phyloP scores from a whole-genome alignment of 2,329 filamentous ascomycete species.

The Colletotrichum noveboracense region DNA sequence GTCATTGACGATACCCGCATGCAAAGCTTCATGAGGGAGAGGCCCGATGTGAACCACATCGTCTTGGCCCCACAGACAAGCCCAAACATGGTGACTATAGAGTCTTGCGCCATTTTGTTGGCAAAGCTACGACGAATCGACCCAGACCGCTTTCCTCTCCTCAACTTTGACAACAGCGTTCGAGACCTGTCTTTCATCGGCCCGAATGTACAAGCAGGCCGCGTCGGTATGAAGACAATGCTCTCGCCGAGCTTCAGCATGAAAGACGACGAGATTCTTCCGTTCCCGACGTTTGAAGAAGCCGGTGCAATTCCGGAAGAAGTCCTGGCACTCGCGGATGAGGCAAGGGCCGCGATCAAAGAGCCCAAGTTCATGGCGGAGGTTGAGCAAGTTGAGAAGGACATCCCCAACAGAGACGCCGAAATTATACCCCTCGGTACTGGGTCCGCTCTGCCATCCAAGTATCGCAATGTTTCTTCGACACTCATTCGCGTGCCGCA shows the following conservation, averaged over 20 bases:
- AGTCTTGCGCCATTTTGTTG: constrained; percentile 69
- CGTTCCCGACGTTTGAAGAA: constrained; percentile 40
- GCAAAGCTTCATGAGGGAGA: constrained; percentile 70
- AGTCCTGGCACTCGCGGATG: constrained; percentile 58
- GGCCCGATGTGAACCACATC: constrained; percentile 71
- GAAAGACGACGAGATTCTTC: constrained; percentile 50
- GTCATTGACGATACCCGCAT: constrained; percentile 69
- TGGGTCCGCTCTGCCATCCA: constrained; percentile 87
- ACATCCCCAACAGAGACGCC: constrained; percentile 75
- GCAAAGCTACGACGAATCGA: constrained; percentile 77
- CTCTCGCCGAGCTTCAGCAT: constrained; percentile 53
- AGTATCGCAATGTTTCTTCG: constrained; percentile 93
- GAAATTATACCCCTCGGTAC: constrained; percentile 91
- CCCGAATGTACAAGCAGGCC: constrained; percentile 41
- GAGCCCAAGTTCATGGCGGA: constrained; percentile 50
- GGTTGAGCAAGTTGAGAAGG: constrained; percentile 60
- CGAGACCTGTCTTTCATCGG: constrained; percentile 23
- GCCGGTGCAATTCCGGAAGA: constrained; percentile 45
- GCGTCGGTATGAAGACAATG: constrained; percentile 48
- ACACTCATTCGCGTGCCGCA: constrained; percentile 86
- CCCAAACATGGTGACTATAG: constrained; percentile 76
- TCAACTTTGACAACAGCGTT: constrained; percentile 64
- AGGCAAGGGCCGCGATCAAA: constrained; percentile 46
- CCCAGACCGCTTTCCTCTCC: constrained; percentile 73
- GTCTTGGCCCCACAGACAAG: constrained; percentile 77